Conservation (phyloP, 148 eudicot species). For the Mesembryanthemum crystallinum region DNA sequence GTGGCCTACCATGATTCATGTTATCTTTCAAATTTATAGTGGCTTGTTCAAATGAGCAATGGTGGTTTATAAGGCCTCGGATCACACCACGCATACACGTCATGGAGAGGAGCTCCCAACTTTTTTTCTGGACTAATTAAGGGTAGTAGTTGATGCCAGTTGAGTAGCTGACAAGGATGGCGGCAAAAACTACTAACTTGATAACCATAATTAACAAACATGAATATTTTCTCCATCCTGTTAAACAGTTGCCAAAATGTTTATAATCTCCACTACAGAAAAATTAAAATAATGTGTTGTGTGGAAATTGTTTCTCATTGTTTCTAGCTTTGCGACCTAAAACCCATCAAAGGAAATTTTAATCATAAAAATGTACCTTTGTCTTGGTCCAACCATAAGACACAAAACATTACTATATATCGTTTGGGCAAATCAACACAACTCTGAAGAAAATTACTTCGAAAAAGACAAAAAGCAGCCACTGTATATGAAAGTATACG, state of each 20-base stretch:
- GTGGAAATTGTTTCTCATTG: background rate
- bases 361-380: background rate
- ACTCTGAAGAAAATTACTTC: background rate
- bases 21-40: too few species aligned
- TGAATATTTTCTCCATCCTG: background rate
- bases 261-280: background rate
- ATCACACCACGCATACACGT: too few species aligned
- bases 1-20: too few species aligned
- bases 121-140: too few species aligned
- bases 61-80: too few species aligned
- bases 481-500: background rate
- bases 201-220: background rate
- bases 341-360: background rate
- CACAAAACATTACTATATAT: background rate
- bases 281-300: background rate
- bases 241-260: background rate
- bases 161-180: background rate
- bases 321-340: background rate
- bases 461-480: background rate
- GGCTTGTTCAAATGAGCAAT: too few species aligned
- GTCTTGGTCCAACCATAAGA: background rate
- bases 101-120: too few species aligned
- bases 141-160: too few species aligned
- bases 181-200: conserved; percentile 1
- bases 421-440: background rate